These are phyloP conservation scores for Mallotus nudiflorus DNA, from an alignment of 345 rosid genomes.

Conservation along the genomic window DNA sequence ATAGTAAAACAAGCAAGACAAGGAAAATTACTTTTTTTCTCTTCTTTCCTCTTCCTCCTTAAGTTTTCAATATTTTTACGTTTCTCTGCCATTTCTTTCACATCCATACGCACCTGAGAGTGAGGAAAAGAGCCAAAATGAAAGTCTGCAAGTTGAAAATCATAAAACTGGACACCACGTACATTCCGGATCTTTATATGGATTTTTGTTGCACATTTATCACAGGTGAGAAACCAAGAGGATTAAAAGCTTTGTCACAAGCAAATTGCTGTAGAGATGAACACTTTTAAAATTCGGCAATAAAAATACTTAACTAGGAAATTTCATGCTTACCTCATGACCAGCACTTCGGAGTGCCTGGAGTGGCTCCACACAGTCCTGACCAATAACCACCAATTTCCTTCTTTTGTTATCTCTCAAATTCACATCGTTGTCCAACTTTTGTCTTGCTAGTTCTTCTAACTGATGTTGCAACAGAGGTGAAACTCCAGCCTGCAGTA, in stretches of 20 bases:
- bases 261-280: not conserved
- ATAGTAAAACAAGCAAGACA: not conserved
- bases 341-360: conserved; percentile 76
- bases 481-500: conserved; percentile 69
- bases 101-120: conserved; percentile 52
- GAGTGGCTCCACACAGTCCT: conserved; percentile 89
- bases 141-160: not conserved
- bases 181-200: not conserved
- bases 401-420: conserved; percentile 47
- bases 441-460: conserved; percentile 59
- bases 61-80: conserved; percentile 44
- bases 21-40: conserved; percentile 59
- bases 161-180: not conserved
- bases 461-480: conserved; percentile 71
- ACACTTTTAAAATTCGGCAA: not conserved
- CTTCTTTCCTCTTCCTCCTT: conserved; percentile 72
- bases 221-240: not conserved
- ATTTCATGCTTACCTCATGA: conserved; percentile 53
- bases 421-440: conserved; percentile 26
- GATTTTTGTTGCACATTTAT: not conserved
- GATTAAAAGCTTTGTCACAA: not conserved
- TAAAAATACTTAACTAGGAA: not conserved
- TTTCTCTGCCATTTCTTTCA: conserved; percentile 58
- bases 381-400: conserved; percentile 76
- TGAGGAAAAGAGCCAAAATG: not conserved